Evolutionary conservation across 2,329 filamentous ascomycete species (phyloP), one percentile per base, ranked within the genome.

Genomic region (Monilinia laxa): DNA sequence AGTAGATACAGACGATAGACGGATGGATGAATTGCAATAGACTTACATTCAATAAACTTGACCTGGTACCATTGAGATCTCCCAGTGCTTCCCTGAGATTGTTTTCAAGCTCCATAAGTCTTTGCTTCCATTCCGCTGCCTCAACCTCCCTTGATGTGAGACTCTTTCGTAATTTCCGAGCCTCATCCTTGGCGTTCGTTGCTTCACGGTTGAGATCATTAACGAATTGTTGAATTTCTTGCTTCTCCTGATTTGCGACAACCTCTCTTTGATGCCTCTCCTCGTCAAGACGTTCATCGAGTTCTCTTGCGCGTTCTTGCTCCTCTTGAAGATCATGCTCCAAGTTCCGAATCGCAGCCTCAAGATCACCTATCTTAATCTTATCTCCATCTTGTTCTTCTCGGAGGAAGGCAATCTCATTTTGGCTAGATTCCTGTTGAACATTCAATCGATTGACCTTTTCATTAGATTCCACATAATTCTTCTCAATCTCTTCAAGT

Each of bases 351-450:
- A 97, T 80, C 18, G 89, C 87, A 11, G 92, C 91, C 75, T 98
- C 93, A 10, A 98, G 83, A 75, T 98, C 93, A 49, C 94, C 92
- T 74, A 99, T 98, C 79, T 93, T 93, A 76, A 99, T 96, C 83
- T 99, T 99, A 81, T 99, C 95, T 23, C 86, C 87, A 78, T 99
- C 95, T 78, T 99, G 95, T 80, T 99, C 95, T 76, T 99, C 95
- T 1, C 95, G 89, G 62, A 99, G 79, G 83, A 99, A 99, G 1
- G 91, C 89, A 78, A 98, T 96, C 78, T 99, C 95, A 68, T 90
- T 90, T 73, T 97, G 94, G 66, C 90, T 90, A 6, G 92, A 96
- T 78, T 99, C 95, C 71, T 94, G 90, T 75, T 98, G 93, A 42
- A 99, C 92, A 4, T 90, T 89, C 3, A 98, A 83, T 64, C 93